Evolutionary conservation across 352 stramenopile genomes (phyloP).

Genomic region (Pythium apleroticum): DNA sequence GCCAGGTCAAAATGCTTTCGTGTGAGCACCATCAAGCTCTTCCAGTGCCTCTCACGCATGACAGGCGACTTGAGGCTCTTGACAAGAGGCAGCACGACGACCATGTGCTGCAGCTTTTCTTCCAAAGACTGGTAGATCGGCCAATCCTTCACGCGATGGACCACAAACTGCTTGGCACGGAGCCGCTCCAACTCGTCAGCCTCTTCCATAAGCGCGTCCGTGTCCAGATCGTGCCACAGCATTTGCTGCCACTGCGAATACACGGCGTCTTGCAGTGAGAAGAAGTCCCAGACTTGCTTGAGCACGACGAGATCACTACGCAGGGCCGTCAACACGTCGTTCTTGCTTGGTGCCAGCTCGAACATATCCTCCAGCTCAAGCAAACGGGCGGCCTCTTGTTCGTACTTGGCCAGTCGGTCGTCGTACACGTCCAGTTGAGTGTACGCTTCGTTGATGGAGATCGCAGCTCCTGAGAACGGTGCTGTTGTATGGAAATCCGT

Average conservation of each 20-base stretch:
- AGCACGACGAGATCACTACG: slow-evolving; percentile 88
- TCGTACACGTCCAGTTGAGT: slow-evolving; percentile 86
- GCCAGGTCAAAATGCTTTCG: slow-evolving; percentile 84
- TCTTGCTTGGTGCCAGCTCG: slow-evolving; percentile 85
- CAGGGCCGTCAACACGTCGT: slow-evolving; percentile 78
- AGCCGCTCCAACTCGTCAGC: slow-evolving; percentile 79
- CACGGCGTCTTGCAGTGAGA: slow-evolving; percentile 79
- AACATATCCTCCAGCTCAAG: slow-evolving; percentile 95
- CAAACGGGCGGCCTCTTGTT: slow-evolving; percentile 79
- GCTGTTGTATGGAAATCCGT: slow-evolving; percentile 63
- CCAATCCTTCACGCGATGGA: slow-evolving; percentile 72
- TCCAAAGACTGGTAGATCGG: slow-evolving; percentile 91
- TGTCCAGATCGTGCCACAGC: slow-evolving; percentile 90
- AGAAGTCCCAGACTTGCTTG: slow-evolving; percentile 93
- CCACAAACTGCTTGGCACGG: slow-evolving; percentile 48
- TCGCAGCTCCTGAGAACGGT: slow-evolving; percentile 41
- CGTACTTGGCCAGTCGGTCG: slow-evolving; percentile 67
- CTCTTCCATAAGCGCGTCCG: slow-evolving; percentile 86
- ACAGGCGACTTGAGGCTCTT: slow-evolving; percentile 87
- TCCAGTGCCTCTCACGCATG: slow-evolving; percentile 90
- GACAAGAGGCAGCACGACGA: slow-evolving; percentile 88
- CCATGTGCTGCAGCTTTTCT: slow-evolving; percentile 92
- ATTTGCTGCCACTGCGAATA: slow-evolving; percentile 83
- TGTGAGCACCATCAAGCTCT: slow-evolving; percentile 82
- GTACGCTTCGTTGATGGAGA: slow-evolving; percentile 75